A percentile compares a stretch with the other conserved stretches of the same genome.
These are phyloP conservation scores for Taphrina confusa DNA, from an alignment of 1,139 yeast species.

Conservation along the genomic window DNA sequence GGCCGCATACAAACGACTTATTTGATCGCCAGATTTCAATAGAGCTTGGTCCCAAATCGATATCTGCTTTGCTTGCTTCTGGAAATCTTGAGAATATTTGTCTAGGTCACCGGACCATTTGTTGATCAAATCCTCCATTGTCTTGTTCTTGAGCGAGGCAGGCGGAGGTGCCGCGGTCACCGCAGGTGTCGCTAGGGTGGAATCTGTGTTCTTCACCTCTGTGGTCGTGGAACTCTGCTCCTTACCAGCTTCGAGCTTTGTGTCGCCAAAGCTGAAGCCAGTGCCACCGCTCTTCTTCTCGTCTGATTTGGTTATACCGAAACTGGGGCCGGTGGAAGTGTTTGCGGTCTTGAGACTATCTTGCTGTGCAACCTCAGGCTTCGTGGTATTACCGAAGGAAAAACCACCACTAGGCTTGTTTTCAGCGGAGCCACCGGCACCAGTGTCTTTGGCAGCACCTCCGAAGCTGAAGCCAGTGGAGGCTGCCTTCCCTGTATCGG, in stretches of 20 bases:
- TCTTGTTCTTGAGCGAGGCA: slow-evolving; percentile 81
- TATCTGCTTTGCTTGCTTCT: slow-evolving; percentile 71
- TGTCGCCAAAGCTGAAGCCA: slow-evolving; percentile 36
- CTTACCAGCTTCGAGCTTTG: slow-evolving; percentile 42
- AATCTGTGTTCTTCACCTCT: slow-evolving; percentile 8
- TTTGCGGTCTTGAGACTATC: too few relatives aligned
- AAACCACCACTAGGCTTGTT: slow-evolving; percentile 13
- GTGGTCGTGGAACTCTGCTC: slow-evolving; percentile 9
- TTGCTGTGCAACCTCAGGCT: slow-evolving; percentile 2
- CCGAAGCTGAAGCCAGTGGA: slow-evolving; percentile 37
- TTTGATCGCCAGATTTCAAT: slow-evolving; percentile 82
- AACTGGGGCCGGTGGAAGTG: slow-evolving; percentile 28
- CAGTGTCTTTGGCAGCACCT: slow-evolving; percentile 20
- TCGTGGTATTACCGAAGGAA: slow-evolving; percentile 20
- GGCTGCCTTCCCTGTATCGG: slow-evolving; percentile 36
- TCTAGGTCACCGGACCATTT: slow-evolving; percentile 91
- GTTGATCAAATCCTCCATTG: slow-evolving; percentile 85
- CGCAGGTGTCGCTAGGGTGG: slow-evolving; percentile 2
- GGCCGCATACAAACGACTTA: slow-evolving; percentile 73
- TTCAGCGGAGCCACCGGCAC: not conserved
- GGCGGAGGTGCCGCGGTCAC: slow-evolving; percentile 50
- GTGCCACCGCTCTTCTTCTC: not conserved
- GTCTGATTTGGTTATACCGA: slow-evolving; percentile 20
- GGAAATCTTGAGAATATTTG: slow-evolving; percentile 70
- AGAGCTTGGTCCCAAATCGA: slow-evolving; percentile 82